Evolutionary conservation across 1,284 basidiomycete genomes (phyloP).

Genomic region (Wallemia ichthyophaga): DNA sequence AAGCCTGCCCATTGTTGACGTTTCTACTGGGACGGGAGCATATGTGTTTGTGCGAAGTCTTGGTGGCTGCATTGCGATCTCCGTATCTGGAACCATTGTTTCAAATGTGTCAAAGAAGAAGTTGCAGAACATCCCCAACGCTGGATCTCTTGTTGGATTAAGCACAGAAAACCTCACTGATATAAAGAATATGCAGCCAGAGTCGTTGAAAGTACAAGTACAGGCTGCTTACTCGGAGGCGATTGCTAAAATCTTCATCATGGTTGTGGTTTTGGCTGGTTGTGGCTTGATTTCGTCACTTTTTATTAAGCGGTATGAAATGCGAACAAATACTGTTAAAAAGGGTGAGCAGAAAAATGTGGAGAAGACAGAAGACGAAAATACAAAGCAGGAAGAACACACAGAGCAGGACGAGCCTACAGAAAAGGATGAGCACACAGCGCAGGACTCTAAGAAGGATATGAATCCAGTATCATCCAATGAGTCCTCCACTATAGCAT

Average conservation of each 20-base stretch:
- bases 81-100: background rate
- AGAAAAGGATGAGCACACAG: too few relatives aligned
- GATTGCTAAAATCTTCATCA: background rate
- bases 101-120: background rate
- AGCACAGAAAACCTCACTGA: background rate
- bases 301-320: background rate
- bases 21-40: conserved; percentile 14
- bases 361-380: background rate
- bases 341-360: background rate
- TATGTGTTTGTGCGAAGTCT: conserved; percentile 11
- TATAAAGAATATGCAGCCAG: background rate
- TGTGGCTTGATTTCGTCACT: background rate
- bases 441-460: too few relatives aligned
- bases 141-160: background rate
- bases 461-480: too few relatives aligned
- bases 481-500: too few relatives aligned
- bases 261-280: background rate
- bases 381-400: background rate
- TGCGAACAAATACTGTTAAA: background rate
- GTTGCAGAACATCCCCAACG: background rate
- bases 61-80: conserved; percentile 11
- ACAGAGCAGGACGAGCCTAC: too few relatives aligned
- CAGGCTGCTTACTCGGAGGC: background rate
- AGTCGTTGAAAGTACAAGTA: background rate
- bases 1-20: conserved; percentile 15